phyloP scores from a whole-genome alignment of 2,329 filamentous ascomycete genomes.

The Alternaria metachromatica region DNA sequence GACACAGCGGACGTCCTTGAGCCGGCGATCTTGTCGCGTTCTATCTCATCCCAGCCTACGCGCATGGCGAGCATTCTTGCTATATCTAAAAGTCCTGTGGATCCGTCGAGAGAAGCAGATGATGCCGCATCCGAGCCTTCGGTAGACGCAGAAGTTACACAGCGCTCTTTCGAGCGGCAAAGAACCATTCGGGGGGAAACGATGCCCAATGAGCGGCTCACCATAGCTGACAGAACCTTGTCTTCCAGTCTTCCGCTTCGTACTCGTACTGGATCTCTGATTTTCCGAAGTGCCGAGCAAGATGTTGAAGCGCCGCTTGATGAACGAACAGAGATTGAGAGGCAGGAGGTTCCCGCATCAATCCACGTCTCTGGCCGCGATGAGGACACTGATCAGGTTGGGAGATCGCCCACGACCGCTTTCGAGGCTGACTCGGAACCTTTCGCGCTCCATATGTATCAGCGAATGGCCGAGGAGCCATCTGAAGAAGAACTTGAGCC shows the following conservation, averaged over 20 bases:
- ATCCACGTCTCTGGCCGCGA: too few relatives aligned
- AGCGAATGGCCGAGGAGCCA: neutral
- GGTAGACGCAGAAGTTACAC: neutral
- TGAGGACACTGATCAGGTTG: neutral
- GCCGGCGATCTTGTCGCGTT: neutral
- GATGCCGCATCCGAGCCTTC: neutral
- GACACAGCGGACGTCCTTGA: neutral
- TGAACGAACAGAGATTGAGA: neutral
- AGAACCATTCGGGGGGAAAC: neutral
- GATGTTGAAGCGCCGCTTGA: neutral
- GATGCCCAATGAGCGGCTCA: neutral
- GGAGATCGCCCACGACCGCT: neutral
- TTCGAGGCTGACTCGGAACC: neutral
- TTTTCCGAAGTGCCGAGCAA: neutral
- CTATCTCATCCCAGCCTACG: neutral
- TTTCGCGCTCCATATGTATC: neutral
- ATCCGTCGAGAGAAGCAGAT: neutral
- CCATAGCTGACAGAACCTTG: neutral
- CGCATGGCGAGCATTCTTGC: neutral
- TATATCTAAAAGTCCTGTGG: neutral
- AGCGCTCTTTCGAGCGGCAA: neutral
- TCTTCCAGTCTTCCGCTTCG: neutral
- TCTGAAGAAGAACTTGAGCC: neutral
- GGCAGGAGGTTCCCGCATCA: neutral
- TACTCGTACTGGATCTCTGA: neutral